Percentiles rank a stretch among this genome's conserved stretches.
These are phyloP conservation scores for Scleromitrula shiraiana DNA, from an alignment of 2,329 filamentous ascomycete species.

Conservation along the genomic window DNA sequence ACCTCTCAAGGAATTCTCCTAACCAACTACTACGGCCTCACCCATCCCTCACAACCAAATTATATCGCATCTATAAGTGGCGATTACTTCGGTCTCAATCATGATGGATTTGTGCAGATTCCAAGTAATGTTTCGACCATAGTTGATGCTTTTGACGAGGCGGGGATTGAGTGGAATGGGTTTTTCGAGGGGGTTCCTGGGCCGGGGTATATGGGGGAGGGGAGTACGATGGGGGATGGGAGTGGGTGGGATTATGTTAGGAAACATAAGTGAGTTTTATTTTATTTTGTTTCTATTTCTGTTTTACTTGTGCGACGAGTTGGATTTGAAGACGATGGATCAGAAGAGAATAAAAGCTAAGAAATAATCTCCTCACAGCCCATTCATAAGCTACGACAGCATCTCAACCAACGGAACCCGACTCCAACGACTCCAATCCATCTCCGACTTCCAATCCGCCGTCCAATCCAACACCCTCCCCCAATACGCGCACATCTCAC, in stretches of 20 bases:
- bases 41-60: slow-evolving; percentile 40
- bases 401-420: slow-evolving; percentile 42
- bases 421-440: slow-evolving; percentile 52
- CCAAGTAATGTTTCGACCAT: slow-evolving; percentile 39
- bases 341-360: slow-evolving; percentile 3
- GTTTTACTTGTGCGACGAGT: not conserved
- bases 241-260: slow-evolving; percentile 31
- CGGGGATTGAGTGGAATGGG: slow-evolving; percentile 35
- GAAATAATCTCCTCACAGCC: slow-evolving; percentile 11
- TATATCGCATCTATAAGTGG: slow-evolving; percentile 39
- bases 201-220: slow-evolving; percentile 39
- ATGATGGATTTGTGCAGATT: slow-evolving; percentile 37
- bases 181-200: slow-evolving; percentile 40
- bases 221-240: slow-evolving; percentile 30
- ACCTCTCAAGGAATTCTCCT: slow-evolving; percentile 38
- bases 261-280: slow-evolving; percentile 26
- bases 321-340: no score
- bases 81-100: slow-evolving; percentile 41
- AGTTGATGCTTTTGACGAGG: slow-evolving; percentile 38
- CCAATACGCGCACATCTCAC: slow-evolving; percentile 57
- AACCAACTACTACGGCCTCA: slow-evolving; percentile 39
- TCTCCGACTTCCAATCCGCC: slow-evolving; percentile 53
- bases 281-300: not conserved
- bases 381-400: slow-evolving; percentile 45
- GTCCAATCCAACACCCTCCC: slow-evolving; percentile 48